phyloP scores from a whole-genome alignment of 768 basidiomycete genomes.

The Tephrocybe sp. region DNA sequence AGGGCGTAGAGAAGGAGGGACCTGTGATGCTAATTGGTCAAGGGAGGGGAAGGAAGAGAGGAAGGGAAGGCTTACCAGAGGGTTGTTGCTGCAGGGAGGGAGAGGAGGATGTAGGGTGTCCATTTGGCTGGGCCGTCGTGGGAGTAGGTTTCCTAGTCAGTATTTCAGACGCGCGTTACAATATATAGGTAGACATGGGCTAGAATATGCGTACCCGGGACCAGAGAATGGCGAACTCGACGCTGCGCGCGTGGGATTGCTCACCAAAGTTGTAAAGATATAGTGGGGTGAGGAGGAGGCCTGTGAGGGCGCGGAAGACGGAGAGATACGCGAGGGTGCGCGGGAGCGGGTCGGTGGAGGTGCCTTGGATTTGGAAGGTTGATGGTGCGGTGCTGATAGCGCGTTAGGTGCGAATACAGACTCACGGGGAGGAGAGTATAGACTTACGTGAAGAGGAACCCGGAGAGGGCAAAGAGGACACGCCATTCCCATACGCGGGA shows the following conservation, averaged over 20 bases:
- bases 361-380: background rate
- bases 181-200: background rate
- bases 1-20: no score
- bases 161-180: no score
- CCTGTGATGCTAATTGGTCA: no score
- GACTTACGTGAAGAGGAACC: no score
- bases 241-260: background rate
- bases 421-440: no score
- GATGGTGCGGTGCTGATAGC: no score
- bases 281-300: background rate
- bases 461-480: no score
- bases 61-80: no score
- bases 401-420: no score
- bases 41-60: no score
- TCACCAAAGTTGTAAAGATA: background rate
- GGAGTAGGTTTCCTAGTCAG: background rate
- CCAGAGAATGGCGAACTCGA: background rate
- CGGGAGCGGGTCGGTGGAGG: background rate
- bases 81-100: background rate
- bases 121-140: background rate
- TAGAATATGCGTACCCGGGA: background rate
- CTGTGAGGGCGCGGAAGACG: slow-evolving; percentile 2
- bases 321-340: background rate
- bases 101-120: background rate
- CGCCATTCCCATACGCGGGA: no score